A percentile compares a stretch with the other conserved stretches of the same genome.
Evolutionary conservation across 306 rosid genomes (phyloP).

Genomic region (Cicer bijugum): DNA sequence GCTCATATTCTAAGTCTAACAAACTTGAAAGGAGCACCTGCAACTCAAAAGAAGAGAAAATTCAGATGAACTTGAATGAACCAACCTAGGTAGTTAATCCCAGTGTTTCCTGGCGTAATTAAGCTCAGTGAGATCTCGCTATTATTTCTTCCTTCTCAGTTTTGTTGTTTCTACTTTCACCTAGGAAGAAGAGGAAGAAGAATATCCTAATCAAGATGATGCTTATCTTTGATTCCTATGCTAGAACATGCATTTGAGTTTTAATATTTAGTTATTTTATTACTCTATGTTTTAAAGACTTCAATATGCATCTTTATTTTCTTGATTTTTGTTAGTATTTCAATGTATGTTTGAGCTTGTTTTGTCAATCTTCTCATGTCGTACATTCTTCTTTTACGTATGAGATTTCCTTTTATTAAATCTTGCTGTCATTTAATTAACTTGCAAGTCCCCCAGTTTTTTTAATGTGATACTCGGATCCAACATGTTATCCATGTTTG

Average conservation of each 20-base stretch:
- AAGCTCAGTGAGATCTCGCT: too few species aligned
- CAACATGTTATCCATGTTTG: conserved; percentile 6
- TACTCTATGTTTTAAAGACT: too few species aligned
- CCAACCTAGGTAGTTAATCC: neutral
- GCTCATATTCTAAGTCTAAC: conserved; percentile 13
- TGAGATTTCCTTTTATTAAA: conserved; percentile 37
- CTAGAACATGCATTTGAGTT: too few species aligned
- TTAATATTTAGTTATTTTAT: too few species aligned
- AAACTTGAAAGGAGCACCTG: conserved; percentile 5
- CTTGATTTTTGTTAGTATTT: too few species aligned
- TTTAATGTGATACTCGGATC: conserved; percentile 27
- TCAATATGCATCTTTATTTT: too few species aligned
- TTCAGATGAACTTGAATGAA: conserved; percentile 26
- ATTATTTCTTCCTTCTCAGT: too few species aligned
- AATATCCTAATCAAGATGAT: too few species aligned
- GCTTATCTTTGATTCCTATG: too few species aligned
- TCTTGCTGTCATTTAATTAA: conserved; percentile 32
- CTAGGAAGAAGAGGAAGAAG: too few species aligned
- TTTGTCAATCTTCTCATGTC: conserved; percentile 24
- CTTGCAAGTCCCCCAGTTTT: conserved; percentile 17
- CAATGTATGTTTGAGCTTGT: neutral
- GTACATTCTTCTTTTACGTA: conserved; percentile 3
- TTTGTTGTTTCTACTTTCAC: too few species aligned
- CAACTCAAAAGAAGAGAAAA: conserved; percentile 22
- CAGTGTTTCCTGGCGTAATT: too few species aligned